A percentile compares a stretch with the other conserved stretches of the same genome.
These are phyloP conservation scores for Cyberlindnera mycetangii DNA, from an alignment of 805 yeast genomes.

Conservation along the genomic window DNA sequence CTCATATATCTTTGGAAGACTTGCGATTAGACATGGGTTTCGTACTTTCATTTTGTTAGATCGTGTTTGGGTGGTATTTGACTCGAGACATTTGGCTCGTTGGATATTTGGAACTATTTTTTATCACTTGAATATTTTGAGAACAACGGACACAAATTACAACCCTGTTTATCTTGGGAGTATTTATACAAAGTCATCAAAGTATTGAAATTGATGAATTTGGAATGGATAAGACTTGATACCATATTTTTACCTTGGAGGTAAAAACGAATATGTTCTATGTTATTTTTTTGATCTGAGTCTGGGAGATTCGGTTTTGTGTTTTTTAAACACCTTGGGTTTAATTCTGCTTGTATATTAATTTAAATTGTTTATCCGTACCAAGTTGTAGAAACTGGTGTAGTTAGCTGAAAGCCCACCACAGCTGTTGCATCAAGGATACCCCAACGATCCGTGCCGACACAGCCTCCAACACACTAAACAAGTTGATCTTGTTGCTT, in stretches of 20 bases:
- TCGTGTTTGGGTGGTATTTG: slow-evolving; percentile 9
- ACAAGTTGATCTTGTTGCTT: too few species aligned
- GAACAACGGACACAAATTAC: too few species aligned
- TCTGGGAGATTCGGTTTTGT: slow-evolving; percentile 5
- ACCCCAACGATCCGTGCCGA: too few species aligned
- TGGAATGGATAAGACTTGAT: neutral
- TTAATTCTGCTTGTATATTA: slow-evolving; percentile 9
- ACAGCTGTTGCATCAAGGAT: too few species aligned
- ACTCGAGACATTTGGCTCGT: slow-evolving; percentile 28
- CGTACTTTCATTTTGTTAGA: neutral
- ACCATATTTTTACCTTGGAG: neutral
- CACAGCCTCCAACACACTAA: too few species aligned
- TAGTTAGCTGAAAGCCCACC: too few species aligned
- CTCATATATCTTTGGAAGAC: neutral
- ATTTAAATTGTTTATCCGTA: neutral
- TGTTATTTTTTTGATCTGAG: neutral
- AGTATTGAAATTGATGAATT: too few species aligned
- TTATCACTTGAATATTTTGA: neutral
- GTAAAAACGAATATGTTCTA: neutral
- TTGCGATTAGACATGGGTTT: too few species aligned
- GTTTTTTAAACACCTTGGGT: slow-evolving; percentile 2
- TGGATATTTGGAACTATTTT: slow-evolving; percentile 7
- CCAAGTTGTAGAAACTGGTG: neutral
- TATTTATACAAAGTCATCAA: too few species aligned
- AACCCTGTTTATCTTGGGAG: too few species aligned